A percentile compares a stretch with the other conserved stretches of the same genome.
phyloP scores from a whole-genome alignment of 2,329 filamentous ascomycete genomes.

The Phyllosticta ampelicida region DNA sequence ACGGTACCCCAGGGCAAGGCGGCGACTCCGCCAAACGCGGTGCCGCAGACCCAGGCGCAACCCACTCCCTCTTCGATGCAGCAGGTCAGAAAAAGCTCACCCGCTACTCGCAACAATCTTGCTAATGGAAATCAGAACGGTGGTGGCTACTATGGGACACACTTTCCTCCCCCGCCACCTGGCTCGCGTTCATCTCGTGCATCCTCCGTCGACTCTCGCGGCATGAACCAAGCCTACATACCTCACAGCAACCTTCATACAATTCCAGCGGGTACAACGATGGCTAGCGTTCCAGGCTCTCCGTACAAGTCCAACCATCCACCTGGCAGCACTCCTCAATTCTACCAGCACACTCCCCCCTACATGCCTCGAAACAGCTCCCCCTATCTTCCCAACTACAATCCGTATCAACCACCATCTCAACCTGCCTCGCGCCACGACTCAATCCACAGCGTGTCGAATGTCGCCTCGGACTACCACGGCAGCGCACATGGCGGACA shows the following conservation, averaged over 20 bases:
- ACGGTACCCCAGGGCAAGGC: background rate
- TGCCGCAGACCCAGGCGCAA: background rate
- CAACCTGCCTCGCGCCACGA: conserved; percentile 1
- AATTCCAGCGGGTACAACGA: background rate
- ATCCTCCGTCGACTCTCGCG: conserved; percentile 8
- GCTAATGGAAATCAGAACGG: background rate
- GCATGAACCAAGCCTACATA: conserved; percentile 2
- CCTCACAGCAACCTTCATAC: conserved; percentile 8
- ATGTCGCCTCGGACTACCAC: background rate
- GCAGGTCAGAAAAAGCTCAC: background rate
- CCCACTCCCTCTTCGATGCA: background rate
- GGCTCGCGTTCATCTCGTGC: conserved; percentile 6
- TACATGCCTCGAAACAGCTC: conserved; percentile 5
- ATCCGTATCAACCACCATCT: background rate
- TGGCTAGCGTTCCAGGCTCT: background rate
- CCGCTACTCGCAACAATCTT: background rate
- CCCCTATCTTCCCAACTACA: conserved; percentile 9
- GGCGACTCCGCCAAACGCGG: background rate
- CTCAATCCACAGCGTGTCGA: background rate
- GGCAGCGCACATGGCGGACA: conserved; percentile 1
- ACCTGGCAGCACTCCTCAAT: background rate
- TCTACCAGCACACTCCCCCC: conserved; percentile 1
- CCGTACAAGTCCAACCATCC: conserved; percentile 1
- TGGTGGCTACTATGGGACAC: conserved; percentile 6
- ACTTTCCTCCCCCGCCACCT: conserved; percentile 5